phyloP scores from a whole-genome alignment of 2,329 filamentous ascomycete genomes.

The Talaromyces sp. region DNA sequence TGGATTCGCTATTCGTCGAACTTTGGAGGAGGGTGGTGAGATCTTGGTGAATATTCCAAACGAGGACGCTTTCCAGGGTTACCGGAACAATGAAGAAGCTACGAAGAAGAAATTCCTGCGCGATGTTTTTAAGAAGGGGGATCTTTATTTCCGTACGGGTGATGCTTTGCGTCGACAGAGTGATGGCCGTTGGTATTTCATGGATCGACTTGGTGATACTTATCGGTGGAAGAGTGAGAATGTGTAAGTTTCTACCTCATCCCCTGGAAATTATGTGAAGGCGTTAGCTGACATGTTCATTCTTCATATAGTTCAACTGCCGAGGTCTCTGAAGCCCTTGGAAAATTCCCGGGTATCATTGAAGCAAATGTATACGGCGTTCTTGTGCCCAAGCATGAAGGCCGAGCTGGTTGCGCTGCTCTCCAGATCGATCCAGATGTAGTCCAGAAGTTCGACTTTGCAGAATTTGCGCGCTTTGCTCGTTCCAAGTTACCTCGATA shows the following conservation, averaged over 20 bases:
- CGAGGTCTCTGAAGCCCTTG: slow-evolving; percentile 68
- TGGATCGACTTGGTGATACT: slow-evolving; percentile 72
- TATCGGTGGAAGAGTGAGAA: slow-evolving; percentile 76
- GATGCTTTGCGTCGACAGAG: slow-evolving; percentile 64
- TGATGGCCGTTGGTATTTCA: slow-evolving; percentile 70
- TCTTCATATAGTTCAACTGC: slow-evolving; percentile 52
- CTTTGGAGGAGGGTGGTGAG: slow-evolving; percentile 73
- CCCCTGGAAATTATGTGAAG: background rate
- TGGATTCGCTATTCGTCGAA: slow-evolving; percentile 65
- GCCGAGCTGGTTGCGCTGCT: slow-evolving; percentile 66
- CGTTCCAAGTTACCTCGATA: slow-evolving; percentile 68
- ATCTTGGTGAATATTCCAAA: slow-evolving; percentile 67
- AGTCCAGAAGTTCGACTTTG: slow-evolving; percentile 59
- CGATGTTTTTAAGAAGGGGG: slow-evolving; percentile 68
- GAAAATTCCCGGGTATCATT: slow-evolving; percentile 59
- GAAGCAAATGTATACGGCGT: slow-evolving; percentile 75
- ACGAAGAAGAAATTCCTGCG: slow-evolving; percentile 67
- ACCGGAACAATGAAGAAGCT: slow-evolving; percentile 68
- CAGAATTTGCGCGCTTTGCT: slow-evolving; percentile 61
- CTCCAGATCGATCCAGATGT: slow-evolving; percentile 57
- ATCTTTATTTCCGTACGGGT: slow-evolving; percentile 69
- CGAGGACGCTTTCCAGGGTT: slow-evolving; percentile 66
- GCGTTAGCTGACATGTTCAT: background rate
- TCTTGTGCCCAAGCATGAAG: slow-evolving; percentile 65
- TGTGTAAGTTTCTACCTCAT: slow-evolving; percentile 46